Evolutionary conservation across 1,139 yeast genomes (phyloP), one percentile per base, ranked within the genome.

Genomic region (Scheffersomyces titani): DNA sequence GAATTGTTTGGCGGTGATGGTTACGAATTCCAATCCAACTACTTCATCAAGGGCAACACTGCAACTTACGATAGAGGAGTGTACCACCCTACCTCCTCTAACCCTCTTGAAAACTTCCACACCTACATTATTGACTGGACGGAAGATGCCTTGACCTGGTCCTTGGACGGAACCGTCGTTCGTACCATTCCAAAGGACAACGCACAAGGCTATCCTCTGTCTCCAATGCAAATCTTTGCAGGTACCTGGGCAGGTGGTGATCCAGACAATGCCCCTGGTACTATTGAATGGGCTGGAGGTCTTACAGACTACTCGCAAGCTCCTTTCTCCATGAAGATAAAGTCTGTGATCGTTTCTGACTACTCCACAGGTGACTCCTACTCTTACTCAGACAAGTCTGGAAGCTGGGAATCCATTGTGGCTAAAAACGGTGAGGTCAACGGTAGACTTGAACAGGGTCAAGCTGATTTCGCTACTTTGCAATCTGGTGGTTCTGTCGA

Each of bases 241-340:
- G 96, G 96, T 57, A 69, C 80, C 30, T 89, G 96, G 96, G 92
- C 94, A 19, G 96, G 93, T 59, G 96, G 96, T 60, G 92, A 88
- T 69, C 78, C 91, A 19, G 66, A 76, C 48, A 88, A 88, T 65
- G 77, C 80, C 6, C 73, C 78, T 30, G 96, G 96, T 46, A 89
- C 96, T 7, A 87, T 90, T 57, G 85, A 85, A 65, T 90, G 96
- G 96, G 94, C 96, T 16, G 96, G 96, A 54, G 96, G 96, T 54
- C 62, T 63, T n/a, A 86, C 92, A 16, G 88, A 89, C 69, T 89
- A 84, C 67, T 62, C 81, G 16, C 65, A 81, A 51, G 92, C 86
- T 47, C 94, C 96, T 51, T 90, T 85, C 70, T 70, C 86, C 47
- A 90, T 90, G 90, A 69, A 81, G 62, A 82, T 92, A 61, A 79